Evolutionary conservation across 192 early-diverging fungal genomes (phyloP), one percentile per base, ranked within the genome.

Genomic region (Gryganskiella cystojenkinii): DNA sequence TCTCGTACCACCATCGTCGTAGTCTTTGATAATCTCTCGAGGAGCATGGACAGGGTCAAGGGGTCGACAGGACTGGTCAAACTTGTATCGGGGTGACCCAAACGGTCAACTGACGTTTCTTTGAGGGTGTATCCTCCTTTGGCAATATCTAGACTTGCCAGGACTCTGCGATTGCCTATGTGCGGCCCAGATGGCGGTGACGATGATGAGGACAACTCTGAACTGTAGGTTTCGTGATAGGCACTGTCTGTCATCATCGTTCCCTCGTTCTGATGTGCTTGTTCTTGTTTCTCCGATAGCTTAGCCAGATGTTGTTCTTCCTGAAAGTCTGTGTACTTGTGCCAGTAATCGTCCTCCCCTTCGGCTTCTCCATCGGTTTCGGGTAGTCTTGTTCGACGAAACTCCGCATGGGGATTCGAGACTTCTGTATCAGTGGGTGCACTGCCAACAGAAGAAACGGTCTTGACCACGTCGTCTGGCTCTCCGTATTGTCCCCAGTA

Each of bases 401-500:
- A 37, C n/a, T 42, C n/a, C 22, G 47, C 10, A 1, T n/a, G 30
- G 8, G 49, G 30, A 27, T 19, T 3, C 10, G 31, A 19, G 3
- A 33, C 43, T n/a, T 17, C 51, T 43, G 24, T 54, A 10, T 35
- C 34, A 17, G 22, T 20, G 19, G 34, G 22, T 5, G 55, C 31
- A 9, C 31, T 22, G 19, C n/a, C 22, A 0, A 30, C 28, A 1
- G 20, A 54, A 4, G 28, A 54, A 0, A 31, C 52, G 30, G 2
- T 33, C 31, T 33, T 11, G 4, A 1, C 22, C 0, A 25, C 25
- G 8, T 37, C 22, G 24, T 78, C 74, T 3, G 47, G 17, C 4
- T 78, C 66, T 25, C 61, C 67, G 42, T 78, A 78, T n/a, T 78
- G 74, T 10, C 61, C 66, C 74, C 74, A 78, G 25, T 78, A 78